These are phyloP conservation scores for Fomitopsis serialis DNA, from an alignment of 768 basidiomycete species.

Conservation along the genomic window DNA sequence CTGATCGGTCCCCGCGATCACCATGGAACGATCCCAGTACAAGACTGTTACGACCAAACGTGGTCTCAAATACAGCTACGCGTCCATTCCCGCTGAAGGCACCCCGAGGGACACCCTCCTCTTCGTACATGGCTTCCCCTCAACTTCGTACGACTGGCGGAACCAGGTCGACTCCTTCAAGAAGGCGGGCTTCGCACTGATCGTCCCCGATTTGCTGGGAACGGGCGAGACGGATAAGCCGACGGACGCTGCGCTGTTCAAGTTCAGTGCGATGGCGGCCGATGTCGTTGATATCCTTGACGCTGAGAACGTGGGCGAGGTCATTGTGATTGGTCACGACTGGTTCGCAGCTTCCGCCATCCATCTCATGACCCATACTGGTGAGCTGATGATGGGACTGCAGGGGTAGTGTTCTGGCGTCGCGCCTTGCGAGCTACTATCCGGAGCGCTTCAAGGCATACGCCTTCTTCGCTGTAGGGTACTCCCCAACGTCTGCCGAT, in stretches of 20 bases:
- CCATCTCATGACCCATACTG: too few species aligned
- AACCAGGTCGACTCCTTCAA: slow-evolving; percentile 33
- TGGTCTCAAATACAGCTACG: slow-evolving; percentile 32
- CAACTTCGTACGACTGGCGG: slow-evolving; percentile 37
- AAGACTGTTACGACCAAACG: slow-evolving; percentile 27
- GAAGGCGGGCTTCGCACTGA: slow-evolving; percentile 34
- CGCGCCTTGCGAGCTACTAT: slow-evolving; percentile 32
- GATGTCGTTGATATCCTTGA: slow-evolving; percentile 34
- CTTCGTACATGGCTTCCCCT: slow-evolving; percentile 42
- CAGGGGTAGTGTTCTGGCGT: slow-evolving; percentile 32
- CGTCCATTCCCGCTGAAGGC: slow-evolving; percentile 19
- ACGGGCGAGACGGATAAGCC: slow-evolving; percentile 42
- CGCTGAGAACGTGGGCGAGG: slow-evolving; percentile 18
- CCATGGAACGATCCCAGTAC: slow-evolving; percentile 25
- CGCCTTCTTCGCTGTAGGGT: slow-evolving; percentile 31
- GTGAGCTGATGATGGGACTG: too few species aligned
- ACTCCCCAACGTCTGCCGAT: slow-evolving; percentile 22
- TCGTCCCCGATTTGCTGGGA: slow-evolving; percentile 47
- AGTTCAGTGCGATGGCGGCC: slow-evolving; percentile 15
- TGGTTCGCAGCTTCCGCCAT: too few species aligned
- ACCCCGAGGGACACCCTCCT: slow-evolving; percentile 32
- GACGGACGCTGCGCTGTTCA: slow-evolving; percentile 21
- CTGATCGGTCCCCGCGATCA: background rate
- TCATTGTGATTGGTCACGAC: slow-evolving; percentile 30
- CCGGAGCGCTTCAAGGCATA: slow-evolving; percentile 37